Evolutionary conservation across 441 rosid species (phyloP), one percentile per base, ranked within the genome.

Genomic region (Melastoma candidum): DNA sequence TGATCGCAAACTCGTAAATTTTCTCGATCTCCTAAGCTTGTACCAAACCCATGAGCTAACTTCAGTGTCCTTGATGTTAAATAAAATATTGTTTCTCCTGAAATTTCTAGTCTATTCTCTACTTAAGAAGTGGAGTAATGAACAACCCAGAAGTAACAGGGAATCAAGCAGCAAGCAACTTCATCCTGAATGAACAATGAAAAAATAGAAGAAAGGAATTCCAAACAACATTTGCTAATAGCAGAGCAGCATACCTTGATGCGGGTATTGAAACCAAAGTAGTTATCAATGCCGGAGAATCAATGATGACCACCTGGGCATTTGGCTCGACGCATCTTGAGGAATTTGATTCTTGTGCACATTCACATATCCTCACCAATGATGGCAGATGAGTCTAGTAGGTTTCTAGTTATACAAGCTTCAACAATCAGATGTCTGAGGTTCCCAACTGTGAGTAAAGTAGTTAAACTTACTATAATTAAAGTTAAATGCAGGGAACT

Each of bases 11-110:
- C 77, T 87, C 99, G 67, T 85, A 83, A 65, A 71, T 85, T 94
- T 85, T 94, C 96, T 8, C 89, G 69, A 79, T 87, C 99, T 75
- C 81, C 80, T 78, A 94, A 87, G 82, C 99, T 94, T 87, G 87
- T 95, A 94, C 77, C 84, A 94, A 76, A 85, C 72, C 22, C 84
- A 94, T 71, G 76, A 82, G 80, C 81, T 73, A 80, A 73, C 68
- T 72, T 93, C 80, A 94, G 95, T 87, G 77, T 73, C 71, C 44
- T 17, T 17, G 22, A 17, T 17, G 22, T 17, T 17, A 17, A 17
- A 17, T 1, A 17, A 17, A 17, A 17, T 17, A 17, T 17, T 17
- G 22, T 17, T 17, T 17, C 22, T 17, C 22, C 22, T 17, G 22
- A 17, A 17, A 17, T 17, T 17, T 17, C 22, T 17, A 17, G 0